phyloP scores from a whole-genome alignment of 164 flowering plant genomes.

The Chloranthus sessilifolius region DNA sequence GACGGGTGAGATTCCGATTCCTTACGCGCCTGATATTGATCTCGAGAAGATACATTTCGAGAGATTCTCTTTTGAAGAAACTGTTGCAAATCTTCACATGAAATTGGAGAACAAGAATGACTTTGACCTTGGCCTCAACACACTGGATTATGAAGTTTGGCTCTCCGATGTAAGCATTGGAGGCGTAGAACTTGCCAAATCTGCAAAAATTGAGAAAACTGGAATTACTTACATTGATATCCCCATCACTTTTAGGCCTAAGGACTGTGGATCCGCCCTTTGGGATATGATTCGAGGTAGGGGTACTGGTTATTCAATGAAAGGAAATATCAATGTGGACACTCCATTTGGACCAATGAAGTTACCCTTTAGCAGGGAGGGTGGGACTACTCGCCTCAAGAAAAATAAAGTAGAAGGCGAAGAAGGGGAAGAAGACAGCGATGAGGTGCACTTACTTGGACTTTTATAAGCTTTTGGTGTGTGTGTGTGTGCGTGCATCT shows the following conservation, averaged over 20 bases:
- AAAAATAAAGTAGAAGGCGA: slow-evolving; percentile 4
- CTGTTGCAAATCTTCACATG: slow-evolving; percentile 9
- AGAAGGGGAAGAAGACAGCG: slow-evolving; percentile 9
- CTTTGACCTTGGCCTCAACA: slow-evolving; percentile 14
- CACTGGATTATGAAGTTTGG: slow-evolving; percentile 13
- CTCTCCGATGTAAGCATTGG: slow-evolving; percentile 15
- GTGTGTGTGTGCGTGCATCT: too few relatives aligned
- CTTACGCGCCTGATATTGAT: slow-evolving; percentile 12
- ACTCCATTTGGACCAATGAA: slow-evolving; percentile 17
- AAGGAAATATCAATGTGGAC: slow-evolving; percentile 14
- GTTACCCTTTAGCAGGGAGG: slow-evolving; percentile 13
- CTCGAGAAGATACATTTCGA: slow-evolving; percentile 11
- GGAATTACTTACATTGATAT: slow-evolving; percentile 5
- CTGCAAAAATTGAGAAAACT: slow-evolving; percentile 1
- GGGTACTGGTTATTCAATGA: slow-evolving; percentile 8
- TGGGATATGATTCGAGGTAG: slow-evolving; percentile 17
- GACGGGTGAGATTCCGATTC: slow-evolving; percentile 13
- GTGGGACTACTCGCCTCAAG: slow-evolving; percentile 13
- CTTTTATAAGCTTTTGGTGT: too few relatives aligned
- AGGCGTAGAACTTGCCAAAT: slow-evolving; percentile 10
- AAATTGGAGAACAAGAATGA: slow-evolving; percentile 17
- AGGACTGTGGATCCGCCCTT: slow-evolving; percentile 10
- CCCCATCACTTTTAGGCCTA: slow-evolving; percentile 16
- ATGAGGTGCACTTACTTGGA: too few relatives aligned
- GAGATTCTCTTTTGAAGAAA: slow-evolving; percentile 16